Conservation (phyloP, 2,329 filamentous ascomycete genomes). For the Thielaviopsis euricoi region DNA sequence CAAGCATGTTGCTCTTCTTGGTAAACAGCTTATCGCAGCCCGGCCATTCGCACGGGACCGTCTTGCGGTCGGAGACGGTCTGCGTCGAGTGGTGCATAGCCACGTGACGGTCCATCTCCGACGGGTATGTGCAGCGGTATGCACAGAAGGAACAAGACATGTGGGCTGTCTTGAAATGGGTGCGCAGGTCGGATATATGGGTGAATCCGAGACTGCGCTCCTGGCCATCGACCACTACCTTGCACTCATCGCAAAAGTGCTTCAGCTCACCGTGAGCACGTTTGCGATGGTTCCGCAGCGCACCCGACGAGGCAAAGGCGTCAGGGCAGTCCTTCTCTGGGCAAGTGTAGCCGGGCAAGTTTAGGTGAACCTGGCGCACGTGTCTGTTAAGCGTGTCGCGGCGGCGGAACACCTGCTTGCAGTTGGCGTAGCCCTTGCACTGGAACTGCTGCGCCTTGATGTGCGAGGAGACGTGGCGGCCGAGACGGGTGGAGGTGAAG, state of each 20-base stretch:
- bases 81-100: slow-evolving; percentile 58
- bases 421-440: slow-evolving; percentile 54
- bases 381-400: slow-evolving; percentile 74
- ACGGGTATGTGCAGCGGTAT: slow-evolving; percentile 46
- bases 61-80: slow-evolving; percentile 45
- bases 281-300: slow-evolving; percentile 54
- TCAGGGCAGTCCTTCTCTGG: slow-evolving; percentile 41
- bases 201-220: slow-evolving; percentile 43
- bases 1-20: slow-evolving; percentile 64
- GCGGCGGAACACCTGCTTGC: slow-evolving; percentile 69
- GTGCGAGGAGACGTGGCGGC: slow-evolving; percentile 64
- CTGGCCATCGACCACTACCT: slow-evolving; percentile 23
- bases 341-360: slow-evolving; percentile 57
- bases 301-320: slow-evolving; percentile 57
- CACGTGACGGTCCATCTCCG: slow-evolving; percentile 58
- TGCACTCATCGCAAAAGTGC: slow-evolving; percentile 66
- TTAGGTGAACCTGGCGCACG: slow-evolving; percentile 58
- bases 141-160: slow-evolving; percentile 62
- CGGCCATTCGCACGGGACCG: slow-evolving; percentile 46
- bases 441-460: slow-evolving; percentile 58
- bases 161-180: slow-evolving; percentile 59
- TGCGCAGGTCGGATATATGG: slow-evolving; percentile 53
- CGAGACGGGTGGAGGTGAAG: slow-evolving; percentile 60
- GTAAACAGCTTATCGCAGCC: slow-evolving; percentile 67
- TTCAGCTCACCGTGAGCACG: slow-evolving; percentile 52